phyloP scores from a whole-genome alignment of 768 basidiomycete genomes.

The Tricholoma sp. region DNA sequence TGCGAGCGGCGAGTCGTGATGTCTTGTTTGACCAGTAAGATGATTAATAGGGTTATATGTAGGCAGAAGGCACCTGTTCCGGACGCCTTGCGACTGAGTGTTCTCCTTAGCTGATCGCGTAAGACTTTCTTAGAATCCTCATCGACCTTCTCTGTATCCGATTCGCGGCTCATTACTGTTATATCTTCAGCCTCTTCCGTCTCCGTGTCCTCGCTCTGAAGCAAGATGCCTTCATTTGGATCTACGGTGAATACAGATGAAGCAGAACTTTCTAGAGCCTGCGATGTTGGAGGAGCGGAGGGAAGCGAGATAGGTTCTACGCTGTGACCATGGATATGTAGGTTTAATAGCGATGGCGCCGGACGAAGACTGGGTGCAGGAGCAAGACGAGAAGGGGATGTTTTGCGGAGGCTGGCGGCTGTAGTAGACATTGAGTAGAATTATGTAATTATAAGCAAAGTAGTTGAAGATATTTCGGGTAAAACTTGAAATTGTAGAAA shows the following conservation, averaged over 20 bases:
- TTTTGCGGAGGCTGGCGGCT: constrained; percentile 21
- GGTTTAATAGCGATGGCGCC: constrained; percentile 50
- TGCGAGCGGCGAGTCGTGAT: constrained; percentile 23
- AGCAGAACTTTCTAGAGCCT: constrained; percentile 55
- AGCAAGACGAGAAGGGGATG: constrained; percentile 49
- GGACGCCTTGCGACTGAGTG: constrained; percentile 49
- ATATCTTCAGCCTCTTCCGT: constrained; percentile 49
- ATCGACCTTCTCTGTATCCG: constrained; percentile 35
- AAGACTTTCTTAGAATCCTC: constrained; percentile 61
- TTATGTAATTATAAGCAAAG: no score
- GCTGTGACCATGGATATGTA: constrained; percentile 52
- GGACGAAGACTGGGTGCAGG: constrained; percentile 48
- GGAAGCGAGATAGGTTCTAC: constrained; percentile 25
- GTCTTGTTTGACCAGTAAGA: constrained; percentile 18
- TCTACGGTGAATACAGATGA: constrained; percentile 70
- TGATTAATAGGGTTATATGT: not conserved
- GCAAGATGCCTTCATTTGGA: constrained; percentile 60
- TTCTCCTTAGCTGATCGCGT: constrained; percentile 68
- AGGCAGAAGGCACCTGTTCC: constrained; percentile 35
- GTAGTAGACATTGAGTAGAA: constrained; percentile 19
- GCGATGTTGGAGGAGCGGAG: constrained; percentile 26
- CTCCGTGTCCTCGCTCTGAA: constrained; percentile 67
- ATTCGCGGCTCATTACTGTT: constrained; percentile 36
- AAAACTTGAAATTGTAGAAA: no score
- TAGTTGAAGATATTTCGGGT: no score